Evolutionary conservation across 2,329 filamentous ascomycete genomes (phyloP).

Genomic region (Colletotrichum acutatum): DNA sequence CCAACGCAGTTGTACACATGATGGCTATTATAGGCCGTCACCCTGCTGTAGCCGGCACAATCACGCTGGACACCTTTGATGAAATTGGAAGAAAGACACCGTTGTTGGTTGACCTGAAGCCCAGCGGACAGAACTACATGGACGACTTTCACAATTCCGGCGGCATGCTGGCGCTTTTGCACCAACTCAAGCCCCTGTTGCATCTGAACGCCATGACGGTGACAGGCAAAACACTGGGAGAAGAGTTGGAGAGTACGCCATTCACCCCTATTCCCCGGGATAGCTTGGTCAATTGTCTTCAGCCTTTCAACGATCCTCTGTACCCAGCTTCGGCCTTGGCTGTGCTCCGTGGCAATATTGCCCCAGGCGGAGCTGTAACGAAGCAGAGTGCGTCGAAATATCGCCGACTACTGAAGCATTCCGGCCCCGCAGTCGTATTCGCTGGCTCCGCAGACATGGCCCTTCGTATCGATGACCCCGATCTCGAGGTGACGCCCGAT

Average conservation of each 20-base stretch:
- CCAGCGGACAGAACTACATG: conserved; percentile 88
- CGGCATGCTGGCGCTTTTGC: conserved; percentile 84
- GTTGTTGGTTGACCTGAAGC: conserved; percentile 86
- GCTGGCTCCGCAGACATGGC: conserved; percentile 81
- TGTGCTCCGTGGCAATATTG: conserved; percentile 85
- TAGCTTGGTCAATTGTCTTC: conserved; percentile 62
- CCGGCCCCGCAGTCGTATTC: conserved; percentile 70
- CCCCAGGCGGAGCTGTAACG: conserved; percentile 84
- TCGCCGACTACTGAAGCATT: conserved; percentile 62
- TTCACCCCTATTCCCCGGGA: conserved; percentile 59
- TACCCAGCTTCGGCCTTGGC: conserved; percentile 83
- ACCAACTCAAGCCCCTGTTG: conserved; percentile 79
- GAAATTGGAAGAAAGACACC: conserved; percentile 81
- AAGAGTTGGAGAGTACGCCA: conserved; percentile 79
- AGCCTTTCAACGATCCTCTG: conserved; percentile 71
- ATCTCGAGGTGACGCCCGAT: conserved; percentile 69
- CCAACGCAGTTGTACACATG: conserved; percentile 87
- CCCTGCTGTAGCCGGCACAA: conserved; percentile 69
- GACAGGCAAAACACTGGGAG: conserved; percentile 84
- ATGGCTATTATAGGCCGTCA: conserved; percentile 83
- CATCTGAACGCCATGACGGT: conserved; percentile 82
- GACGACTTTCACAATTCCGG: conserved; percentile 91
- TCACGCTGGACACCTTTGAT: conserved; percentile 84
- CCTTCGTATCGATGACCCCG: conserved; percentile 64
- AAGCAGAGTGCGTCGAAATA: conserved; percentile 92